Conservation (phyloP, 352 stramenopile genomes). For the Globisporangium cylindrosporum region DNA sequence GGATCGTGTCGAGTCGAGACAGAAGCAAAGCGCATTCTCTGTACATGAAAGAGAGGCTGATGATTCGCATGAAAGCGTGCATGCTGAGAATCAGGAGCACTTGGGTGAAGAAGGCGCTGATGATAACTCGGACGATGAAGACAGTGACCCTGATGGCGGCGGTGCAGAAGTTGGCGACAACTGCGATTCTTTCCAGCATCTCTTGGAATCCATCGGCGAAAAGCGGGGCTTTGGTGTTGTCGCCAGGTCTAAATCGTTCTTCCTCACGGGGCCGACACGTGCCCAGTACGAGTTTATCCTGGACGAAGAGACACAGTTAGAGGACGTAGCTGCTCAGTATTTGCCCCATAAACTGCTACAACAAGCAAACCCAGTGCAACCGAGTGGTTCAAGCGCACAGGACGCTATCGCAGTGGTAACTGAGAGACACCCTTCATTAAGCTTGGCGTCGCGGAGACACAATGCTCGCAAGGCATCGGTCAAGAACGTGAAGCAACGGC, state of each 20-base stretch:
- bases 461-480: neutral
- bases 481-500: neutral
- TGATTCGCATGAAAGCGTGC: neutral
- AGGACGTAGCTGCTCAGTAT: neutral
- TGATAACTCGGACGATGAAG: slow-evolving; percentile 4
- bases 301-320: slow-evolving; percentile 16
- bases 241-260: slow-evolving; percentile 14
- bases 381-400: neutral
- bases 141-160: neutral
- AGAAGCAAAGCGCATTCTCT: neutral
- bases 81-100: slow-evolving; percentile 8
- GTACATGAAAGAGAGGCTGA: neutral
- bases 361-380: neutral
- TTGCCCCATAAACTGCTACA: slow-evolving; percentile 1
- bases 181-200: slow-evolving; percentile 41
- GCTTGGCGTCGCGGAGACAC: neutral
- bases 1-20: neutral
- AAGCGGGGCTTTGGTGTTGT: slow-evolving; percentile 11
- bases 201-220: slow-evolving; percentile 37
- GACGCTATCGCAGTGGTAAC: neutral
- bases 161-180: slow-evolving; percentile 12
- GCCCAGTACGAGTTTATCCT: slow-evolving; percentile 18
- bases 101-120: slow-evolving; percentile 9
- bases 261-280: slow-evolving; percentile 14
- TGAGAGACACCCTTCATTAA: slow-evolving; percentile 1